A percentile compares a stretch with the other conserved stretches of the same genome.
These are phyloP conservation scores for Melampsora larici-populina DNA, from an alignment of 1,284 basidiomycete genomes.

Conservation along the genomic window DNA sequence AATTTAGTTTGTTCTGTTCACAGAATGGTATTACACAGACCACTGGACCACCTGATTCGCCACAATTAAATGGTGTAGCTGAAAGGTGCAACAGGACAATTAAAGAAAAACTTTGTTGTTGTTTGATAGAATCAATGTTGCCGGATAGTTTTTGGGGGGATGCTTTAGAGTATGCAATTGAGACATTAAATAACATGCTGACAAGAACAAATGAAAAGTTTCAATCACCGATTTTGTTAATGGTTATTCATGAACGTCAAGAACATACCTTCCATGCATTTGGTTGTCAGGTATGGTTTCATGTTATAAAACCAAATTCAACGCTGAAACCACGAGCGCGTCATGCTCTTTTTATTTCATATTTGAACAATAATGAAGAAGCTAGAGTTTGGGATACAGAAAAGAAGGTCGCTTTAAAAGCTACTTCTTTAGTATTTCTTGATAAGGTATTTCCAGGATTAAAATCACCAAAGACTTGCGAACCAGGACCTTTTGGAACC, in stretches of 20 bases:
- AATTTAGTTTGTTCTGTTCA: no score
- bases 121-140: neutral
- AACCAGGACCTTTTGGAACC: no score
- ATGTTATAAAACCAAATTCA: no score
- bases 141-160: no score
- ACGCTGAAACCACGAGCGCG: neutral
- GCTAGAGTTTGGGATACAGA: neutral
- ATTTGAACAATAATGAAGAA: neutral
- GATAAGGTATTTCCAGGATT: no score
- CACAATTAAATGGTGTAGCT: slow-evolving; percentile 39
- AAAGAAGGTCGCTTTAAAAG: no score
- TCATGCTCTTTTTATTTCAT: slow-evolving; percentile 27
- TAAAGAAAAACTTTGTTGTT: neutral
- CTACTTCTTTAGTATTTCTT: no score
- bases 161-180: neutral
- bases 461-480: no score
- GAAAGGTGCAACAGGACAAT: neutral
- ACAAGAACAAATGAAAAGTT: neutral
- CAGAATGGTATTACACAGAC: no score
- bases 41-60: slow-evolving; percentile 35
- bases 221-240: neutral
- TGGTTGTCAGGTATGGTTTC: no score
- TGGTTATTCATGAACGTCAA: slow-evolving; percentile 48
- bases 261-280: no score
- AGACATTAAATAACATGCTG: neutral